phyloP scores from a whole-genome alignment of 768 basidiomycete species.

The Russula foetens region DNA sequence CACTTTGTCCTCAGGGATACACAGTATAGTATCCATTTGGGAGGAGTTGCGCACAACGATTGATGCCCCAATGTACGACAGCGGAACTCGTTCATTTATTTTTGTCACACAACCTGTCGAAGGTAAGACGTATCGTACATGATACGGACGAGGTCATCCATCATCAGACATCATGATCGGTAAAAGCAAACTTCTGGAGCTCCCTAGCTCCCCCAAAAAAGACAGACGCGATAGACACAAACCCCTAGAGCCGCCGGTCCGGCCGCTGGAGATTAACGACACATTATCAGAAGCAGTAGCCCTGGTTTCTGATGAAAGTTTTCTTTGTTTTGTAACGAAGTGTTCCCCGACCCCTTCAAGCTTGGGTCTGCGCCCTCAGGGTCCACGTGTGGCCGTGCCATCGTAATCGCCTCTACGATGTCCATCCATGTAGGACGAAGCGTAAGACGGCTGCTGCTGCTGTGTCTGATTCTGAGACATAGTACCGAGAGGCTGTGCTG shows the following conservation, averaged over 20 bases:
- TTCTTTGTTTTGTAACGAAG: neutral
- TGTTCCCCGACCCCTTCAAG: neutral
- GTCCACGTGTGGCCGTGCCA: neutral
- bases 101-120: neutral
- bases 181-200: neutral
- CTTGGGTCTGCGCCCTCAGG: neutral
- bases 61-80: neutral
- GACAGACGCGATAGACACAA: neutral
- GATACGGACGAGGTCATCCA: neutral
- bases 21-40: neutral
- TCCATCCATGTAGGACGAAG: neutral
- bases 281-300: neutral
- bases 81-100: neutral
- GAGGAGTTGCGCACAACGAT: neutral
- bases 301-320: neutral
- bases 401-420: conserved; percentile 5
- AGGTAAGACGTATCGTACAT: conserved; percentile 10
- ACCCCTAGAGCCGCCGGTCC: neutral
- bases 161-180: conserved; percentile 9
- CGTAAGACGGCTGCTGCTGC: neutral
- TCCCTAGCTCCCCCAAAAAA: neutral
- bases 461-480: neutral
- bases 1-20: too few relatives aligned
- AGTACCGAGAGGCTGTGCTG: neutral
- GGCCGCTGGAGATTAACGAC: neutral